Evolutionary conservation across 257 asterid species (phyloP).

Genomic region (Solanum piurae): DNA sequence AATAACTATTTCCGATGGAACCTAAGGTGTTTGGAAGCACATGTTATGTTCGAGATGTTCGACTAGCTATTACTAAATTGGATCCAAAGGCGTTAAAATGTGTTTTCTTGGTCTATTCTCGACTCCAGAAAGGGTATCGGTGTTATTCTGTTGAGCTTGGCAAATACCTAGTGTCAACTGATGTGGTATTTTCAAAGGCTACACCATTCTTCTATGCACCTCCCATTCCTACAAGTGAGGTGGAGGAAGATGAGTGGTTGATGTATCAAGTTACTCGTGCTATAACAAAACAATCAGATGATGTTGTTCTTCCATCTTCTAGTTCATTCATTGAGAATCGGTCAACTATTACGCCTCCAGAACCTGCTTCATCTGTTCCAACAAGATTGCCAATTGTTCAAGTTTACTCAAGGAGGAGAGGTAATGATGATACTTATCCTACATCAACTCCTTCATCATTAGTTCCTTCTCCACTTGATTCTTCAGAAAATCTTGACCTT

Average conservation of each 20-base stretch:
- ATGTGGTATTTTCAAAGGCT: background rate
- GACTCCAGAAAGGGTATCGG: background rate
- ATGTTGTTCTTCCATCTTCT: background rate
- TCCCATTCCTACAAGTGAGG: background rate
- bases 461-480: background rate
- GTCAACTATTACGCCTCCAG: background rate
- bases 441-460: background rate
- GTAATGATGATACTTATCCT: too few relatives aligned
- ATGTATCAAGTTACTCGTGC: too few relatives aligned
- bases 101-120: background rate
- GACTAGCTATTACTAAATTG: too few relatives aligned
- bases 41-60: too few relatives aligned
- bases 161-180: background rate
- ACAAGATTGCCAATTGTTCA: background rate
- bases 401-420: background rate
- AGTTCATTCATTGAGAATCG: too few relatives aligned
- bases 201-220: too few relatives aligned
- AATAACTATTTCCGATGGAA: background rate
- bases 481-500: background rate
- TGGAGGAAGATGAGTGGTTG: background rate
- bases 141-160: too few relatives aligned
- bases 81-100: background rate
- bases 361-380: background rate
- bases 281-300: too few relatives aligned
- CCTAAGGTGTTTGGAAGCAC: background rate